These are phyloP conservation scores for Moricandia moricandioides DNA, from an alignment of 345 rosid genomes.

Conservation along the genomic window DNA sequence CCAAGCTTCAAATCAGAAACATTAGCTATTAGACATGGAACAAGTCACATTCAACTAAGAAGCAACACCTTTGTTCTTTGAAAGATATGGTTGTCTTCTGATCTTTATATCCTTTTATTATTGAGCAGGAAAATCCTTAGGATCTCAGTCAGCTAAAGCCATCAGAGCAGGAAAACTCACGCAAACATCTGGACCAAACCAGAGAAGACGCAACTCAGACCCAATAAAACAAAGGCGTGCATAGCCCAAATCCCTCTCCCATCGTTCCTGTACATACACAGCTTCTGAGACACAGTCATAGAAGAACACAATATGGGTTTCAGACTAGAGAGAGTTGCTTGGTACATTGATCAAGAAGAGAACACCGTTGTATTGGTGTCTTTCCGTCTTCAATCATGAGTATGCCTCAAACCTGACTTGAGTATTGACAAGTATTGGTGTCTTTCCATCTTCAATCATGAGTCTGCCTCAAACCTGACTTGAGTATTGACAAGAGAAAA, in stretches of 20 bases:
- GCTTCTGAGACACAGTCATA: not conserved
- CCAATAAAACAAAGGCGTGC: constrained; percentile 34
- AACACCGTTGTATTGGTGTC: not conserved
- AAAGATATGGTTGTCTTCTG: not conserved
- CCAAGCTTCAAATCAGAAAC: too few relatives aligned
- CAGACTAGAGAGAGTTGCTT: constrained; percentile 17
- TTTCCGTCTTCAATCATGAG: too few relatives aligned
- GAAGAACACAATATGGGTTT: constrained; percentile 3
- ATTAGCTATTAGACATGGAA: too few relatives aligned
- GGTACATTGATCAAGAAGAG: constrained; percentile 22
- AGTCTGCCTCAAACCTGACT: too few relatives aligned
- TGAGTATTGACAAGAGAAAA: too few relatives aligned
- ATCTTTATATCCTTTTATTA: not conserved
- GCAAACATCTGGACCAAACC: not conserved
- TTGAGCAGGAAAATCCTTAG: constrained; percentile 20
- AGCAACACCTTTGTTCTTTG: not conserved
- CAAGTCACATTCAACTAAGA: too few relatives aligned
- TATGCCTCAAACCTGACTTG: too few relatives aligned
- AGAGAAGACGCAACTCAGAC: constrained; percentile 29
- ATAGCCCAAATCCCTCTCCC: constrained; percentile 1
- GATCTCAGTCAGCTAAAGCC: constrained; percentile 27
- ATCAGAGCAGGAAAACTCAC: not conserved
- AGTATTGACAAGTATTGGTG: too few relatives aligned
- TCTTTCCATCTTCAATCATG: too few relatives aligned
- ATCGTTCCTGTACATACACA: constrained; percentile 27